These are phyloP conservation scores for Pseudisothecium myosuroides DNA, from an alignment of 225 moss, liverwort and hornwort species.

Conservation along the genomic window DNA sequence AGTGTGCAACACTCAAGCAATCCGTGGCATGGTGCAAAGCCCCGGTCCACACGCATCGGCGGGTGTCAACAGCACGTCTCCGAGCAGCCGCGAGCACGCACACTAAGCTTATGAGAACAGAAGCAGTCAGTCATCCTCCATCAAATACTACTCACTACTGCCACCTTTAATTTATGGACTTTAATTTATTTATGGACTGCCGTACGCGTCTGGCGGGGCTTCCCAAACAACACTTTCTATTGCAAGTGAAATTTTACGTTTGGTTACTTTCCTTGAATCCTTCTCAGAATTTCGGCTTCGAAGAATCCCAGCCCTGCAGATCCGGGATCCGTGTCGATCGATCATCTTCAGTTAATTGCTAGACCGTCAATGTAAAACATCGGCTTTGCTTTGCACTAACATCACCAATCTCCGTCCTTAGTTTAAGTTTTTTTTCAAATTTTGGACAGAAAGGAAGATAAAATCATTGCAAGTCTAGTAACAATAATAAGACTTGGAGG, in stretches of 20 bases:
- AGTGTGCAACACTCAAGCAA: conserved; percentile 9
- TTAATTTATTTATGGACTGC: background rate
- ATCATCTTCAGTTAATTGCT: background rate
- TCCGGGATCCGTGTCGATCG: background rate
- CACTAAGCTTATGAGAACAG: background rate
- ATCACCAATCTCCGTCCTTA: background rate
- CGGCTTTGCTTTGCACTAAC: too few species aligned
- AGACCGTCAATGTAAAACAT: background rate
- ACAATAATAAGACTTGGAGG: background rate
- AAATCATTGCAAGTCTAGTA: background rate
- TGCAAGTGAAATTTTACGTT: background rate
- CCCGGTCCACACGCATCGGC: conserved; percentile 11
- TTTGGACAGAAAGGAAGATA: background rate
- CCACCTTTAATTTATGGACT: background rate
- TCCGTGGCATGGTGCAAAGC: background rate
- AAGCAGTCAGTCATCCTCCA: background rate
- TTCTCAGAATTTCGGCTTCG: background rate
- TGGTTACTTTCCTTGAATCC: background rate
- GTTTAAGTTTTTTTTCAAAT: background rate
- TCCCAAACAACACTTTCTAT: background rate
- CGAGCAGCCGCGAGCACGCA: conserved; percentile 43
- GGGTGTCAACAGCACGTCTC: conserved; percentile 17
- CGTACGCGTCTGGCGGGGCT: too few species aligned
- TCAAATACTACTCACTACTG: background rate
- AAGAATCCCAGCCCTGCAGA: background rate